Conservation (phyloP, 1,284 basidiomycete species). For the Rhodotorula sp. region DNA sequence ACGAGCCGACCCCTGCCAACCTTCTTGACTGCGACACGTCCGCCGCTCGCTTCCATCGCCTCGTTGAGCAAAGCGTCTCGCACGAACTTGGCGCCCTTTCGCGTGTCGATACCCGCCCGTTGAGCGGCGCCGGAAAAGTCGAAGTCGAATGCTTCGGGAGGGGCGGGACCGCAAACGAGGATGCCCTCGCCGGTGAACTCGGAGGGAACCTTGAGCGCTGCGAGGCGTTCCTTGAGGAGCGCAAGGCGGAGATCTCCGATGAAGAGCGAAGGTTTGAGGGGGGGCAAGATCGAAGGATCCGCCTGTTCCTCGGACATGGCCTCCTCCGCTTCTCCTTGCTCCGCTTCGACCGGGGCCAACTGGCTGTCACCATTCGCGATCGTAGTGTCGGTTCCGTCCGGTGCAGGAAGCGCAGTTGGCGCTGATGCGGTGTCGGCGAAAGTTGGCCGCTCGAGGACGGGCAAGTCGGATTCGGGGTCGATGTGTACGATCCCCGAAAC, state of each 20-base stretch:
- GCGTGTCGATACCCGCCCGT: constrained; percentile 9
- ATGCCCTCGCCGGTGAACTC: constrained; percentile 94
- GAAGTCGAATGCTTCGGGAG: constrained; percentile 31
- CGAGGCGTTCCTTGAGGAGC: constrained; percentile 72
- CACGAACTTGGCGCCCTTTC: constrained; percentile 44
- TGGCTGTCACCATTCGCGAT: background rate
- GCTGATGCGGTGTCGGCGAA: constrained; percentile 9
- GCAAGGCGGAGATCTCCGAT: constrained; percentile 92
- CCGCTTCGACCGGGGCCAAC: background rate
- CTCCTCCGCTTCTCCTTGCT: background rate
- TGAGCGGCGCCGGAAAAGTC: constrained; percentile 17
- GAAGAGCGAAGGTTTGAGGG: constrained; percentile 81
- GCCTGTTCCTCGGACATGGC: constrained; percentile 46
- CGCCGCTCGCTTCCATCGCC: constrained; percentile 54
- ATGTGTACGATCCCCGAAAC: constrained; percentile 79
- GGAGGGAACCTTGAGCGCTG: constrained; percentile 72
- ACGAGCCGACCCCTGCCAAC: constrained; percentile 76
- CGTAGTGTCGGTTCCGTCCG: background rate
- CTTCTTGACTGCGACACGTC: constrained; percentile 84
- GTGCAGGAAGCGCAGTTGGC: background rate
- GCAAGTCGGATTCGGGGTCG: constrained; percentile 70
- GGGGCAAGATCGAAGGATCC: constrained; percentile 51
- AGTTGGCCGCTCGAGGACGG: constrained; percentile 50
- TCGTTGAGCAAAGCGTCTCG: constrained; percentile 52
- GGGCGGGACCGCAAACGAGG: constrained; percentile 70